Evolutionary conservation across 2,329 filamentous ascomycete genomes (phyloP), one percentile per base, ranked within the genome.

Genomic region (Colletotrichum lentis): DNA sequence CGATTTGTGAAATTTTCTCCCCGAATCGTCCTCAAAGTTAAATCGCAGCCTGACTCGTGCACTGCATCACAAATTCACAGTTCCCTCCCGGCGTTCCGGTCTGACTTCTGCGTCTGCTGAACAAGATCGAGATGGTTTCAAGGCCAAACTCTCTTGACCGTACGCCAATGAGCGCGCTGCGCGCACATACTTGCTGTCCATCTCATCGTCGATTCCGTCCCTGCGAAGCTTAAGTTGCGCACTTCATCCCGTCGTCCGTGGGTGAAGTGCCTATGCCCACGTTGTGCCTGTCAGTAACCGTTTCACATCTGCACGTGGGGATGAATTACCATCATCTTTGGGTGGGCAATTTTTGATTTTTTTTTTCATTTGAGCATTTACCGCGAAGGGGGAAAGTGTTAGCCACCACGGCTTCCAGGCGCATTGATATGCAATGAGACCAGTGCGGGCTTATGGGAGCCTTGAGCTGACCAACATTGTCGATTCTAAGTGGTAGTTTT

Each of bases 171-270:
- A 39, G 22, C 41, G 49, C 16, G 5, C 18, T 31, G 22, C 41
- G 49, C 16, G 5, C 18, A 10, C n/a, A 14, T 18, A 24, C 37
- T 18, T 24, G 31, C 31, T 22, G 14, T 27, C 20, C 22, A 31
- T 37, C 10, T 18, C n/a, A 54, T 47, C 49, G 5, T 4, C 11
- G 14, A 16, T 35, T 47, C 39, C 49, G 14, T 41, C 22, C 46
- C 6, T 31, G 20, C 49, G 14, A 62, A 54, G 47, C 24, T 18
- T 41, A 62, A 65, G 39, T 27, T n/a, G 47, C 47, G 47, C 31
- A 16, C 31, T 14, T 7, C 2, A 22, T 22, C 12, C 20, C 16
- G 11, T 54, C 22, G 6, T 12, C 20, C 8, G 3, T 5, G n/a
- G 31, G 27, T 12, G 12, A 8, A n/a, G n/a, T n/a, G n/a, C n/a